Evolutionary conservation across 495 filamentous ascomycete genomes (phyloP), one percentile per base, ranked within the genome.

Genomic region (Hypoxylon subgilvum): DNA sequence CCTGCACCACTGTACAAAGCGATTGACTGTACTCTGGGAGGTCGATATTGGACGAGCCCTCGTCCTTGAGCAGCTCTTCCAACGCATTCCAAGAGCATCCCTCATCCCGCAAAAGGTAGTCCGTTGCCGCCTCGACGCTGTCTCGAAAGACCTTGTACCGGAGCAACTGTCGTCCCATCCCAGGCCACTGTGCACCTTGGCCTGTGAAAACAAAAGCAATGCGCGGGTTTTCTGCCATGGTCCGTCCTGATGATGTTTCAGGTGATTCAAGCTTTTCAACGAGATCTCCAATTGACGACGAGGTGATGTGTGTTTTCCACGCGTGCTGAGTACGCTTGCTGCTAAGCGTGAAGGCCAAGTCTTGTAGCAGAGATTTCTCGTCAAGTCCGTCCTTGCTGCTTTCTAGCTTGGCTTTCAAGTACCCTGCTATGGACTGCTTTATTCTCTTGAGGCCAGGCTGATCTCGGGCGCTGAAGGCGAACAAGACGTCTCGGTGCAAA

Each of bases 111-210:
- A n/a, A n/a, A 35, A 66, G 54, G 28, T 66, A 57, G 13, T 53
- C 53, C 16, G 63, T 56, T 35, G 65, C 65, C 28, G 60, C 60
- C 21, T 67, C 54, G 4, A 75, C 46, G 13, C 60, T 56, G 54
- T 56, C 43, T 44, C 61, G 49, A 14, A 65, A 68, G 8, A 60
- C 57, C 12, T 52, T 40, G 27, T 63, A 66, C 1, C 61, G 52
- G 10, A 75, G 57, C 0, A 80, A 71, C 41, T 76, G 73, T 5
- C 73, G 72, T 0, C 79, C 79, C 80, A 83, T 83, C 2, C 65
- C 71, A 31, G 69, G 51, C 76, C 75, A 82, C 41, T 80, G 75
- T 17, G 69, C 69, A 21, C 69, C 69, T 42, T 72, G 69, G 14
- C 69, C 69, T 30, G 69, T 72, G 49, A 69, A 72, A 9, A 72